Conservation (phyloP, 1,139 yeast species). For the Kodamaea suecica region DNA sequence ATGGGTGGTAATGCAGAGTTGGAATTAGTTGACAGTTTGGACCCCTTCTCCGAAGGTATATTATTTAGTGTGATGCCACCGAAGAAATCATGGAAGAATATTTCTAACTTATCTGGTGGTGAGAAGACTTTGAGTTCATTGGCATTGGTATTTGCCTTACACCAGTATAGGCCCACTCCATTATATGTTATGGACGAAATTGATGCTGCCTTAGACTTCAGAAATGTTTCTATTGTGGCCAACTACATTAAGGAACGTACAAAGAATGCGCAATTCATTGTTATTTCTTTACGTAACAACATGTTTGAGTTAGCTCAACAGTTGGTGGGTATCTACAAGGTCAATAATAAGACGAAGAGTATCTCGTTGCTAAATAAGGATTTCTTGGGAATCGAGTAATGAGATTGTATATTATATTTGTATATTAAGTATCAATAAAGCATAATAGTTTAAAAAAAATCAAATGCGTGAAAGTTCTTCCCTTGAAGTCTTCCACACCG, state of each 20-base stretch:
- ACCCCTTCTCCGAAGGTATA: slow-evolving; percentile 98
- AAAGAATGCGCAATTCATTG: slow-evolving; percentile 93
- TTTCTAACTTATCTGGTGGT: slow-evolving; percentile 94
- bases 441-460: slow-evolving; percentile 1
- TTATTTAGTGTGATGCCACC: slow-evolving; percentile 99
- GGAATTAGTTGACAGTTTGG: slow-evolving; percentile 91
- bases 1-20: slow-evolving; percentile 99
- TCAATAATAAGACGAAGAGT: slow-evolving; percentile 84
- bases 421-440: neutral
- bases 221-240: slow-evolving; percentile 96
- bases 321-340: slow-evolving; percentile 93
- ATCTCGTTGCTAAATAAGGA: slow-evolving; percentile 72
- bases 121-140: slow-evolving; percentile 94
- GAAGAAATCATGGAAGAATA: slow-evolving; percentile 94
- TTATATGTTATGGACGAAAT: slow-evolving; percentile 98
- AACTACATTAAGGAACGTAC: slow-evolving; percentile 95
- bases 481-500: slow-evolving; percentile 48
- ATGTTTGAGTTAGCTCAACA: slow-evolving; percentile 97
- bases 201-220: slow-evolving; percentile 96
- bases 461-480: slow-evolving; percentile 13
- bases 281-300: slow-evolving; percentile 89
- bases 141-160: slow-evolving; percentile 94
- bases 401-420: slow-evolving; percentile 2
- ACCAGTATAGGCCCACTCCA: slow-evolving; percentile 95
- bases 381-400: slow-evolving; percentile 19